Base-by-base conservation (phyloP, 2,329 filamentous ascomycete genomes). In the Sporothrix luriei region DNA sequence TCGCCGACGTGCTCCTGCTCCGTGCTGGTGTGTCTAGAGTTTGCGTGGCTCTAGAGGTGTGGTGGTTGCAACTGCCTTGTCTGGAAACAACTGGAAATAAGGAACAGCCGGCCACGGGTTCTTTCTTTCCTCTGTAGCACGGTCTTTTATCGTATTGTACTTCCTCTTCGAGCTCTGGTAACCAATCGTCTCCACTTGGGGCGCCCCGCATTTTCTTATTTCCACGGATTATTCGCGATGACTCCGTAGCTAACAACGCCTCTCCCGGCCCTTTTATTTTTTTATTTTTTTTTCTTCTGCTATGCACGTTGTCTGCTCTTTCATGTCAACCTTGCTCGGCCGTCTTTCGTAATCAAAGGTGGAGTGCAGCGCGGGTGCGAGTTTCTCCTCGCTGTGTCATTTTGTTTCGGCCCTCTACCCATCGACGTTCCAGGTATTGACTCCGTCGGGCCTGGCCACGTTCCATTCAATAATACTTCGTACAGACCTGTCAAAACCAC, bases 151-250 rank as follows among this genome's bases (percentile, higher is more conserved):
- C 66, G 49, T 67, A 38, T 46, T 24, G 67, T 54, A 61, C 13
- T 64, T 26, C 51, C 38, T 57, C 26, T 48, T 54, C n/a, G 1
- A 21, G 4, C 11, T 3, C 55, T 57, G 26, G 33, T 33, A 33
- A 33, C 33, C 33, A 33, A n/a, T 29, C 40, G 13, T 40, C 21
- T 40, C 10, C 29, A 43, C 29, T 24, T 46, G 7, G 21, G 19
- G 9, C n/a, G 29, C 64, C n/a, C 64, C 48, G 29, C 64, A 19
- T 33, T 64, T 40, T 26, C 48, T 40, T 66, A 66, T 54, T 40
- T 66, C 62, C 48, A 52, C 48, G 62, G 64, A 13, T 55, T 55
- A 55, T 66, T 55, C 49, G 33, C 64, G 29, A 19, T 29, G 13
- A 52, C 64, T 54, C 59, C 11, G 10, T 16, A 29, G n/a, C 33